Base-by-base conservation (phyloP, 352 stramenopile genomes). In the Phytophthora boehmeriae region DNA sequence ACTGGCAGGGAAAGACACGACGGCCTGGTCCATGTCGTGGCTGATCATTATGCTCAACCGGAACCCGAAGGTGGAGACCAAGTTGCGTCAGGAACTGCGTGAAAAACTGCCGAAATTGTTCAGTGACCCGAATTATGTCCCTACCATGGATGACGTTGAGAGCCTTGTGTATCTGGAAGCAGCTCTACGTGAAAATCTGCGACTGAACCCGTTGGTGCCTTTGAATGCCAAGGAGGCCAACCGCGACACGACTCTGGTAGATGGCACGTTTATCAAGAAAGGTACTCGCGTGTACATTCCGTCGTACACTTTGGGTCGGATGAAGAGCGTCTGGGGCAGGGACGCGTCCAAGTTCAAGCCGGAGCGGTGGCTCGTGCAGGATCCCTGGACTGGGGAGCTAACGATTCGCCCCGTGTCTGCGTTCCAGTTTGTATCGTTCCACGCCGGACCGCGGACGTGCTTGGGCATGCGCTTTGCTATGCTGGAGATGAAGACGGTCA, bases 1-100 rank as follows among this genome's bases (percentile, higher is more conserved):
- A 25, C 51, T 88, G 19, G 88, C 78, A 13, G 89, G 4, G 76
- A 87, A 27, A n/a, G 83, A 93, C 57, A 92, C 85, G 8, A 90
- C 82, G 20, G 77, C 79, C 0, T 75, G 80, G 42, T 70, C 75
- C 11, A 71, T 93, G 43, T 57, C 61, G 17, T 93, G 85, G 83
- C 64, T 75, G 28, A 58, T 75, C 50, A 54, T 66, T 28, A 19
- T 63, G 20, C 43, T 78, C 6, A 61, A 46, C n/a, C 43, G 73
- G 49, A 66, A 75, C 35, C 69, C 66, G 4, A 34, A 17, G 2
- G 66, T 63, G 1, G 69, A 75, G 23, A 28, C 39, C 1, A 78
- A 73, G 49, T 36, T 78, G 34, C 60, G 69, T 8, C 51, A 32
- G 5, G 60, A 78, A 56, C 22, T 78, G 5, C 20, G 54, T 11